Conservation (phyloP, 768 basidiomycete species). For the Dendrothele bispora region DNA sequence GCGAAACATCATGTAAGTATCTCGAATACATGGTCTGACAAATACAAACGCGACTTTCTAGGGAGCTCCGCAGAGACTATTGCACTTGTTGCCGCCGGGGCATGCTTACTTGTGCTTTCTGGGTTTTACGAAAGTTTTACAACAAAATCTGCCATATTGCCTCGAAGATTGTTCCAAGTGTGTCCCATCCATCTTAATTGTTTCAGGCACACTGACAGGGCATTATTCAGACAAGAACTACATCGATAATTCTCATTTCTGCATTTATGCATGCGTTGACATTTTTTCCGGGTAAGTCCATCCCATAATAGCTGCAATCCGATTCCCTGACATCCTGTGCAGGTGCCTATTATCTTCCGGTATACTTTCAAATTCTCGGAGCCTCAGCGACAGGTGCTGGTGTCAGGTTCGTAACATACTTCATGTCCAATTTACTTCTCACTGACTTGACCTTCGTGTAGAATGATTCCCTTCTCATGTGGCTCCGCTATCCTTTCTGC, state of each 20-base stretch:
- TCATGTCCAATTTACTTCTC: not conserved
- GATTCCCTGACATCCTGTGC: not conserved
- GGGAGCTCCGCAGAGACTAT: slow-evolving; percentile 58
- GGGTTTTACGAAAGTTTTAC: slow-evolving; percentile 63
- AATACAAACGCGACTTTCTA: too few relatives aligned
- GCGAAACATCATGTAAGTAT: slow-evolving; percentile 55
- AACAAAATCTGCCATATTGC: slow-evolving; percentile 66
- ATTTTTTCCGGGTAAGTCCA: slow-evolving; percentile 61
- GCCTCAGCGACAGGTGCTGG: slow-evolving; percentile 64
- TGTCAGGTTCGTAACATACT: not conserved
- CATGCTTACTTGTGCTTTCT: slow-evolving; percentile 48
- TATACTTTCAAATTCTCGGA: slow-evolving; percentile 80
- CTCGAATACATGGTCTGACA: too few relatives aligned
- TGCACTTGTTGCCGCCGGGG: slow-evolving; percentile 58
- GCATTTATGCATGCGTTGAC: slow-evolving; percentile 51
- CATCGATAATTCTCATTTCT: slow-evolving; percentile 78
- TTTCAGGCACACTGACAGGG: too few relatives aligned
- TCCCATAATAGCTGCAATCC: slow-evolving; percentile 53
- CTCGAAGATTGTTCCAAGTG: slow-evolving; percentile 67
- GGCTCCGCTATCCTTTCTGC: slow-evolving; percentile 55
- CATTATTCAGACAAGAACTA: too few relatives aligned
- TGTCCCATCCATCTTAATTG: not conserved
- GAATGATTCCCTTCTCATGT: slow-evolving; percentile 77
- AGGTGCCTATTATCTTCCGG: slow-evolving; percentile 42
- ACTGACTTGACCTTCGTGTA: slow-evolving; percentile 27